These are phyloP conservation scores for Yamadazyma phyllophila DNA, from an alignment of 805 yeast species.

Conservation along the genomic window DNA sequence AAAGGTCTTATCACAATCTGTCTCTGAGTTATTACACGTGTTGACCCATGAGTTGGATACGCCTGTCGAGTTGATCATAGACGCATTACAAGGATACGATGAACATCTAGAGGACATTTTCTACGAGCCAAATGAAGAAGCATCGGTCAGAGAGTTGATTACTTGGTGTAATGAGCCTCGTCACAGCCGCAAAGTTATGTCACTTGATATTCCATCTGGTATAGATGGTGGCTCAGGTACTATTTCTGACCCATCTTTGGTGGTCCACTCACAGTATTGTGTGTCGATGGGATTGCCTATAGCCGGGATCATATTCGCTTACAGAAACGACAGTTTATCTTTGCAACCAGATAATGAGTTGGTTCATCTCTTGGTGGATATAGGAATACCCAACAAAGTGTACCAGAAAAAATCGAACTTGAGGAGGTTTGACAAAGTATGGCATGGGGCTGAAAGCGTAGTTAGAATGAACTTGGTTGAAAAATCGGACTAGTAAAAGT, in stretches of 20 bases:
- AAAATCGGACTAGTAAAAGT: neutral
- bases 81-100: constrained; percentile 84
- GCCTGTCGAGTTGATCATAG: constrained; percentile 77
- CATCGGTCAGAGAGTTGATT: constrained; percentile 45
- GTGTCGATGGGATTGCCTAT: constrained; percentile 74
- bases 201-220: constrained; percentile 82
- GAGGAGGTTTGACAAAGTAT: constrained; percentile 44
- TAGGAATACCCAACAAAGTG: constrained; percentile 65
- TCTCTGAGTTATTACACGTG: constrained; percentile 34
- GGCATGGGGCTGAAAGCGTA: constrained; percentile 39
- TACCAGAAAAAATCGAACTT: constrained; percentile 40
- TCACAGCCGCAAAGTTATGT: constrained; percentile 46
- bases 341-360: constrained; percentile 42
- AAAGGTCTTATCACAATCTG: constrained; percentile 43
- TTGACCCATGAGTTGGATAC: constrained; percentile 52
- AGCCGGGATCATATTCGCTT: constrained; percentile 58
- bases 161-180: constrained; percentile 61
- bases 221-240: constrained; percentile 79
- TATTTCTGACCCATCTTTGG: constrained; percentile 25
- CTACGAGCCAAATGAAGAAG: constrained; percentile 37
- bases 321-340: constrained; percentile 48
- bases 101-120: constrained; percentile 60
- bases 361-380: constrained; percentile 61
- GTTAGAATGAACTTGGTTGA: constrained; percentile 15
- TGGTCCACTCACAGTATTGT: constrained; percentile 53